phyloP scores from a whole-genome alignment of 192 early-diverging fungal genomes.

The Entomortierella chlamydospora region DNA sequence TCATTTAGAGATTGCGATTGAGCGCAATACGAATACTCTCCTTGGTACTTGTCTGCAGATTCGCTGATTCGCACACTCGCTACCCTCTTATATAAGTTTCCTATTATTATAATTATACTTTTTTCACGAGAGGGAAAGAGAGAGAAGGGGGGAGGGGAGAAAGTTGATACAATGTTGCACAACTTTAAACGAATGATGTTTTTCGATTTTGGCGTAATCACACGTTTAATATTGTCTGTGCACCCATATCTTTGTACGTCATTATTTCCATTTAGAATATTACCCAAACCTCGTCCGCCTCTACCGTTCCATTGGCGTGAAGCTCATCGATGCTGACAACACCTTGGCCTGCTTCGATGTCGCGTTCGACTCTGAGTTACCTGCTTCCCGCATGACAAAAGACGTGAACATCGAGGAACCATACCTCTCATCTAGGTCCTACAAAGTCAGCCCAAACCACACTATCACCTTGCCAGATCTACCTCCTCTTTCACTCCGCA shows the following conservation, averaged over 20 bases:
- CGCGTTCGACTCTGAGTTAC: conserved; percentile 22
- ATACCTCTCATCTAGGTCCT: conserved; percentile 45
- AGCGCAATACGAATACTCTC: no score
- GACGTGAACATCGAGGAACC: conserved; percentile 38
- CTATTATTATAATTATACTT: no score
- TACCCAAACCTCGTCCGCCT: conserved; percentile 51
- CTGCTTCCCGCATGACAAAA: background rate
- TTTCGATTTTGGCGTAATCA: no score
- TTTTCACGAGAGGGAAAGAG: no score
- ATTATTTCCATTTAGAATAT: conserved; percentile 25
- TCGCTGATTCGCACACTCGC: no score
- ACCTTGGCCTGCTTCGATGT: conserved; percentile 53
- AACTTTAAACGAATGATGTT: no score
- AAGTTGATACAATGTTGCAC: no score
- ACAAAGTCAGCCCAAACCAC: conserved; percentile 45
- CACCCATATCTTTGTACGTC: background rate
- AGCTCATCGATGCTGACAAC: conserved; percentile 52
- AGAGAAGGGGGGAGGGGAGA: no score
- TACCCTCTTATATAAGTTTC: no score
- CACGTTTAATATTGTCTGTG: no score
- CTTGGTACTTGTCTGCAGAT: no score
- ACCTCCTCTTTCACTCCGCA: conserved; percentile 40
- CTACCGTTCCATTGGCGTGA: conserved; percentile 46
- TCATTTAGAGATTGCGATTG: no score
- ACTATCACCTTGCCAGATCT: conserved; percentile 52